phyloP scores from a whole-genome alignment of 495 filamentous ascomycete genomes.

The Hypoxylon rickii region DNA sequence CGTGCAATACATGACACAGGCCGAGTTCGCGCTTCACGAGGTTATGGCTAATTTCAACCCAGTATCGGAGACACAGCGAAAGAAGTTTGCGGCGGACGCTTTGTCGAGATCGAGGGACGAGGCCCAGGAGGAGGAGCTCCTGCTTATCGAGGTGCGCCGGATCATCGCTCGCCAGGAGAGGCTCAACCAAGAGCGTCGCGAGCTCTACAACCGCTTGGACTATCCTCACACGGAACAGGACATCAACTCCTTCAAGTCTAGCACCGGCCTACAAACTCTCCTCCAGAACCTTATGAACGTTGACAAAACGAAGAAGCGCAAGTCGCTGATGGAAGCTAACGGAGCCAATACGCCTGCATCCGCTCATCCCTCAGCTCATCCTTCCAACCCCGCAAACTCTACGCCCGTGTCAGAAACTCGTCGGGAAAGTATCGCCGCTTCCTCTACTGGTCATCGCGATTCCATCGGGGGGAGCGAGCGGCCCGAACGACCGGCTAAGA shows the following conservation, averaged over 20 bases:
- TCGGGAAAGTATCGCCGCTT: conserved; percentile 56
- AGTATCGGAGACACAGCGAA: conserved; percentile 72
- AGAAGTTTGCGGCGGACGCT: conserved; percentile 79
- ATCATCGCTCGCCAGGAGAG: conserved; percentile 81
- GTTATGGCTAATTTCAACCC: conserved; percentile 85
- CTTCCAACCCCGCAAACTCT: conserved; percentile 39
- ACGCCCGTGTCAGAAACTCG: conserved; percentile 46
- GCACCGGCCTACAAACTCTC: conserved; percentile 75
- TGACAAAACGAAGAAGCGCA: conserved; percentile 86
- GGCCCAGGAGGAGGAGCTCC: conserved; percentile 84
- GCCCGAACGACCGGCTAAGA: conserved; percentile 53
- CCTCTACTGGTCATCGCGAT: conserved; percentile 47
- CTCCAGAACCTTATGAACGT: conserved; percentile 76
- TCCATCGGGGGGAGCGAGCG: conserved; percentile 53
- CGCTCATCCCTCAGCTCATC: conserved; percentile 37
- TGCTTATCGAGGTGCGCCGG: conserved; percentile 86
- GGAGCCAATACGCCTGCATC: conserved; percentile 52
- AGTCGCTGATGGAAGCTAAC: conserved; percentile 63
- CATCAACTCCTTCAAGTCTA: conserved; percentile 75
- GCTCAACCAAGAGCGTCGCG: conserved; percentile 83
- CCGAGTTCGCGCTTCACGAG: conserved; percentile 80
- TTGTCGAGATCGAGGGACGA: conserved; percentile 83
- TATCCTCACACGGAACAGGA: conserved; percentile 69
- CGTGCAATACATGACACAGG: conserved; percentile 78
- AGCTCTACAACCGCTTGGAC: conserved; percentile 88